Evolutionary conservation across 345 rosid species (phyloP).

Genomic region (Gossypium arboreum): DNA sequence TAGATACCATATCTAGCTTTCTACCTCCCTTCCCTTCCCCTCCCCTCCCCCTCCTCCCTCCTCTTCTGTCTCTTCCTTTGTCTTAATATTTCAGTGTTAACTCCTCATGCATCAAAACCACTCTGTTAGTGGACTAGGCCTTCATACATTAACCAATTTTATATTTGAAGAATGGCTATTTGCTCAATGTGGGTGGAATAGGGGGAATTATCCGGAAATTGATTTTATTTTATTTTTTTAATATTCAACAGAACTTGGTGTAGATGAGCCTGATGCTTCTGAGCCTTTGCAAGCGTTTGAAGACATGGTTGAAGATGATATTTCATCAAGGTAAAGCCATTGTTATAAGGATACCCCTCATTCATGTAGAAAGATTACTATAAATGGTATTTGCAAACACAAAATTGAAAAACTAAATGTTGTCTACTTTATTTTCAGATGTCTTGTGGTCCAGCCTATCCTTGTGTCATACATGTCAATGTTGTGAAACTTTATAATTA

Average conservation of each 20-base stretch:
- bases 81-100: not conserved
- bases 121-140: not conserved
- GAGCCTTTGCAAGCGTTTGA: conserved; percentile 55
- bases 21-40: not conserved
- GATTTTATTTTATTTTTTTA: not conserved
- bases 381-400: not conserved
- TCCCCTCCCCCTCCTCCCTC: no score
- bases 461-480: not conserved
- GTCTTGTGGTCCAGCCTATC: not conserved
- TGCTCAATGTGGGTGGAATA: not conserved
- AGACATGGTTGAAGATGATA: conserved; percentile 72
- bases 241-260: conserved; percentile 45
- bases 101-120: not conserved
- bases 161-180: not conserved
- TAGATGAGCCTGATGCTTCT: conserved; percentile 56
- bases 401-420: not conserved
- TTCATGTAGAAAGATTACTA: not conserved
- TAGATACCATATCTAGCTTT: not conserved
- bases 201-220: not conserved
- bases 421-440: not conserved
- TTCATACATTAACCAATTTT: not conserved
- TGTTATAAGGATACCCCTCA: not conserved
- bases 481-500: not conserved
- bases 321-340: conserved; percentile 67
- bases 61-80: not conserved